A percentile compares a stretch with the other conserved stretches of the same genome.
Conservation (phyloP, 1,284 basidiomycete species). For the Tetrapyrgos nigripes region DNA sequence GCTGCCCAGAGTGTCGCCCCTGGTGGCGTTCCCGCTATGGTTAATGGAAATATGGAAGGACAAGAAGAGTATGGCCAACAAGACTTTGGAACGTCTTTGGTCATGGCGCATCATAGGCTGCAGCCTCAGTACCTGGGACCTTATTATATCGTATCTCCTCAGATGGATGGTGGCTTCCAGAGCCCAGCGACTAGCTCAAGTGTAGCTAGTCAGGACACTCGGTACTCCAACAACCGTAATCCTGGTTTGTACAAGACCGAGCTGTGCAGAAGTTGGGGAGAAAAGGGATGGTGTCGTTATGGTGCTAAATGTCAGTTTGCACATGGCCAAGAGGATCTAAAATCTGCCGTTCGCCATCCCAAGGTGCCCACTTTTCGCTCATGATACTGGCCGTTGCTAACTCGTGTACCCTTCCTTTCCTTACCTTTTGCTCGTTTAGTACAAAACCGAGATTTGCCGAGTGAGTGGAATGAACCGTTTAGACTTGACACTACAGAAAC, state of each 20-base stretch:
- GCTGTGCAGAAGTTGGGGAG: conserved; percentile 91
- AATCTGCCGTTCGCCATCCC: conserved; percentile 82
- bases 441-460: conserved; percentile 92
- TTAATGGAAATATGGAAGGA: not conserved
- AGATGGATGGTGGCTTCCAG: conserved; percentile 43
- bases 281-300: conserved; percentile 89
- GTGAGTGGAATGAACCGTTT: conserved; percentile 48
- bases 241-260: conserved; percentile 92
- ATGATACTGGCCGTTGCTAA: not conserved
- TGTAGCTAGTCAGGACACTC: conserved; percentile 52
- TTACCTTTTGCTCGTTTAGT: conserved; percentile 51
- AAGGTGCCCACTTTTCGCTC: conserved; percentile 59
- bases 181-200: conserved; percentile 42
- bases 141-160: conserved; percentile 53
- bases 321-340: conserved; percentile 87
- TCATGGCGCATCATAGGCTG: conserved; percentile 57
- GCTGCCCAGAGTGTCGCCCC: not conserved
- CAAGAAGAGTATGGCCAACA: not conserved
- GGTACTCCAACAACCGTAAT: conserved; percentile 89
- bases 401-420: not conserved
- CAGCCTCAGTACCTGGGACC: conserved; percentile 65
- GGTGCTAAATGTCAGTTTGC: conserved; percentile 90
- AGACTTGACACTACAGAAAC: conserved; percentile 18
- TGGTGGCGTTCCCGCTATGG: not conserved
- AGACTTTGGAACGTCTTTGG: conserved; percentile 45